Base-by-base conservation (phyloP, 805 yeast species). In the Cyberlindnera xylosilytica region DNA sequence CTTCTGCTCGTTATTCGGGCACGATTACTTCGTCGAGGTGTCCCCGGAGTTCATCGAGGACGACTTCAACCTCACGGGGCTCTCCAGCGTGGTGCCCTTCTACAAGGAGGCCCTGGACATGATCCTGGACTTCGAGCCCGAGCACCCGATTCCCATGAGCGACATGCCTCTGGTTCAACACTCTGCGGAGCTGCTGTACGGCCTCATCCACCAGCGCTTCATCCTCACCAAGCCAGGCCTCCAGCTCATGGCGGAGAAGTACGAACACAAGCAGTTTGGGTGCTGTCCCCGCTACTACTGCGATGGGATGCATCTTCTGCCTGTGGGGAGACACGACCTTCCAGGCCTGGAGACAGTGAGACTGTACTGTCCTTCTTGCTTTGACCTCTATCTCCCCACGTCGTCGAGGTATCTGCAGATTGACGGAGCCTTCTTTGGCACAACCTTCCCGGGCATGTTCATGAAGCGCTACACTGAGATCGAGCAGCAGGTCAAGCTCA, bases 371-470 rank as follows among this genome's bases (percentile, higher is more conserved):
- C 97, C 99, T 2, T 82, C 91, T 60, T 93, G 99, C 65, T 79
- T 83, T 58, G 99, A 93, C 58, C 73, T 91, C 31, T 93, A 93
- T 63, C 66, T 88, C 38, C 98, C 98, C 2, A 79, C 83, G 42
- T 82, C 89, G 42, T 80, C 90, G n/a, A 73, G 96, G 48, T 90
- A 87, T 63, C 68, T 86, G 44, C 87, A 87, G 58, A 78, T 93
- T 33, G 99, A 93, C 64, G 99, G 99, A 5, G 97, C 98, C 1
- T 93, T 84, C 57, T 93, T 95, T 69, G 98, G 99, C 5, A 88
- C 98, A 0, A 82, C 95, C 27, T 93, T 93, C 67, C 93, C 97
- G 1, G 97, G 97, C 2, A 74, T 93, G 52, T 85, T 93, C 56
- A 78, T 93, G 47, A 86, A 89, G 60, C 84, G 87, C 76, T 89